These are phyloP conservation scores for Flaveria sonorensis DNA, from an alignment of 129 eudicot species.

Conservation along the genomic window DNA sequence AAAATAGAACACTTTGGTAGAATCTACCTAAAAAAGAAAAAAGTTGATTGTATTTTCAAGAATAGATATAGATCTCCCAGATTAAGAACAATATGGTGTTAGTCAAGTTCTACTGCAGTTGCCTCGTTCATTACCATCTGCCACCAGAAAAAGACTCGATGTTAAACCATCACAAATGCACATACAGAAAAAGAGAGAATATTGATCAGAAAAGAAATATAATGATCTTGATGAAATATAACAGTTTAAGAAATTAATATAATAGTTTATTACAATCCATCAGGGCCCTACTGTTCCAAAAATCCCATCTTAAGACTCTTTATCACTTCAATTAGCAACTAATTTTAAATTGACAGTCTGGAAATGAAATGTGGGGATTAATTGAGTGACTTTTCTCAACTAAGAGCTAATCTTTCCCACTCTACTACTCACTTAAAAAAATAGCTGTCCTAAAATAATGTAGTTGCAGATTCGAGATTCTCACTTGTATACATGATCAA, in stretches of 20 bases:
- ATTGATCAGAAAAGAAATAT: not conserved
- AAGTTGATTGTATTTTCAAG: not conserved
- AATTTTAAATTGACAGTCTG: not conserved
- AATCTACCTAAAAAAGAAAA: conserved; percentile 21
- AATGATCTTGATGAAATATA: not conserved
- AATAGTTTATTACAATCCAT: not conserved
- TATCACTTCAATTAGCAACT: not conserved
- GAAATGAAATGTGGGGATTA: no score
- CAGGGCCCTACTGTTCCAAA: conserved; percentile 5
- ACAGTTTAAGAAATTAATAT: not conserved
- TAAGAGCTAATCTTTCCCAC: not conserved
- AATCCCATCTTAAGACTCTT: not conserved
- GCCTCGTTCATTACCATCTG: conserved; percentile 70
- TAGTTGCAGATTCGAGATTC: not conserved
- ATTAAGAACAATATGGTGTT: conserved; percentile 19
- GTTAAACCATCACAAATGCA: conserved; percentile 1
- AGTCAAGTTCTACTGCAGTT: conserved; percentile 50
- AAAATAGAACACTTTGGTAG: not conserved
- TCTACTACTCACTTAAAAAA: not conserved
- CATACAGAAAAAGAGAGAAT: not conserved
- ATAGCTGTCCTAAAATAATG: not conserved
- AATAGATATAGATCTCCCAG: conserved; percentile 18
- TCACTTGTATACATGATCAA: not conserved
- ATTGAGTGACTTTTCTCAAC: no score
- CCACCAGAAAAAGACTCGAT: conserved; percentile 17